These are phyloP conservation scores for Taphrina deformans DNA, from an alignment of 1,139 yeast species.

Conservation along the genomic window DNA sequence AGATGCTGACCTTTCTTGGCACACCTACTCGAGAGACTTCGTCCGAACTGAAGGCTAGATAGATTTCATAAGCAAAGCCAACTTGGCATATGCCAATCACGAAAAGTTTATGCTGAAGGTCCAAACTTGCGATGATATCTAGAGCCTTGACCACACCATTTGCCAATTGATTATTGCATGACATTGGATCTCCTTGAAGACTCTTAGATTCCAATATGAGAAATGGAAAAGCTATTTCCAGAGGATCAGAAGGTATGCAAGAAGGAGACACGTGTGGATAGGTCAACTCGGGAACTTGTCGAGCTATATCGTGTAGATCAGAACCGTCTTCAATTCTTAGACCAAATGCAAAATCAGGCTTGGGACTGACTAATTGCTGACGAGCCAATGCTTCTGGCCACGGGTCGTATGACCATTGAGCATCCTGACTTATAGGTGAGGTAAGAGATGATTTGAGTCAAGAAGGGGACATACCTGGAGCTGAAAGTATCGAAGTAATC, in stretches of 20 bases:
- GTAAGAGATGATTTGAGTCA: not conserved
- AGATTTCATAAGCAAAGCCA: slow-evolving; percentile 8
- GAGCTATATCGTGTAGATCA: slow-evolving; percentile 11
- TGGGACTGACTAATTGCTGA: slow-evolving; percentile 10
- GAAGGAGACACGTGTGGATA: slow-evolving; percentile 7
- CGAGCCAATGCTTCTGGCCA: slow-evolving; percentile 11
- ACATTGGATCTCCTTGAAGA: slow-evolving; percentile 9
- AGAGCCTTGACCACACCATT: slow-evolving; percentile 5
- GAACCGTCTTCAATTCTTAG: slow-evolving; percentile 2
- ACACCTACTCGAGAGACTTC: slow-evolving; percentile 4
- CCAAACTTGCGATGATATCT: slow-evolving; percentile 11
- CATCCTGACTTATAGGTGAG: slow-evolving; percentile 10
- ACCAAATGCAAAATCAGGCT: slow-evolving; percentile 8
- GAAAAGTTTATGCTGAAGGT: slow-evolving; percentile 5
- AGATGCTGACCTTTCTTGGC: slow-evolving; percentile 6
- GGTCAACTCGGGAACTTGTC: slow-evolving; percentile 11
- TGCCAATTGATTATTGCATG: slow-evolving; percentile 10
- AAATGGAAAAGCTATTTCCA: slow-evolving; percentile 8
- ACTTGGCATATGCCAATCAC: slow-evolving; percentile 13
- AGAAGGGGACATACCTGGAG: slow-evolving; percentile 6
- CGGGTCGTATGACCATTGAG: slow-evolving; percentile 10
- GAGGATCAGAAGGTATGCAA: slow-evolving; percentile 13
- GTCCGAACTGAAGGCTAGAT: slow-evolving; percentile 8
- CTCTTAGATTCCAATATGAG: slow-evolving; percentile 10
- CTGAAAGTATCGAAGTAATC: slow-evolving; percentile 3